Percentiles rank a stretch among this genome's conserved stretches.
phyloP scores from a whole-genome alignment of 148 eudicot genomes.

The Agrostemma githago region DNA sequence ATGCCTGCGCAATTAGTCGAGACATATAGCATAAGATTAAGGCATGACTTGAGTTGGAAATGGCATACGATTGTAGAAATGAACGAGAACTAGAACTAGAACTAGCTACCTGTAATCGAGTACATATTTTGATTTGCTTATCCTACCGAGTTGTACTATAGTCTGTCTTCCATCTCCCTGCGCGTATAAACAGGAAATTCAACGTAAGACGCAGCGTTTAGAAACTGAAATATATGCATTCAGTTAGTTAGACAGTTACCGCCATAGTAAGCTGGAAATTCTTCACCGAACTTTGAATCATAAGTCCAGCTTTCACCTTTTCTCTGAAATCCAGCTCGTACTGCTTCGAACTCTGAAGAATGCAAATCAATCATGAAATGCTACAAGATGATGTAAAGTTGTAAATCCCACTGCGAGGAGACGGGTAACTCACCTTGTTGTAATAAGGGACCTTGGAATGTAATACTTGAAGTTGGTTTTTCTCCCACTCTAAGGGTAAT shows the following conservation, averaged over 20 bases:
- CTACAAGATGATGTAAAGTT: background rate
- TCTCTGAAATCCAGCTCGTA: constrained; percentile 94
- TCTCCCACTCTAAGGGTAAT: constrained; percentile 61
- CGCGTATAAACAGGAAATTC: background rate
- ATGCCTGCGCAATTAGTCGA: constrained; percentile 44
- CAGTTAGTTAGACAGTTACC: constrained; percentile 43
- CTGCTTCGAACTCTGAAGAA: constrained; percentile 54
- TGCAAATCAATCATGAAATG: background rate
- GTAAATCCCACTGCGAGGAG: background rate
- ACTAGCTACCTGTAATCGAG: constrained; percentile 78
- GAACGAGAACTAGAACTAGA: background rate
- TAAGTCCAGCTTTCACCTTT: constrained; percentile 57
- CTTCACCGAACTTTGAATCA: constrained; percentile 79
- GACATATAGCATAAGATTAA: background rate
- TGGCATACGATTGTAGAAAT: background rate
- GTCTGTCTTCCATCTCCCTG: constrained; percentile 74
- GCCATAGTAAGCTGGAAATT: constrained; percentile 80
- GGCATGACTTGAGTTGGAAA: background rate
- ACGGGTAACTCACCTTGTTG: constrained; percentile 41
- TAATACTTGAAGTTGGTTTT: constrained; percentile 55
- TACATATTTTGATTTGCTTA: constrained; percentile 62
- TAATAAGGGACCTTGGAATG: constrained; percentile 68
- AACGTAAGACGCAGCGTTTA: background rate
- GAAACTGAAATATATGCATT: background rate
- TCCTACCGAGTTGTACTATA: constrained; percentile 73